Conservation (phyloP, 192 early-diverging fungal genomes). For the Backusella macrospora region DNA sequence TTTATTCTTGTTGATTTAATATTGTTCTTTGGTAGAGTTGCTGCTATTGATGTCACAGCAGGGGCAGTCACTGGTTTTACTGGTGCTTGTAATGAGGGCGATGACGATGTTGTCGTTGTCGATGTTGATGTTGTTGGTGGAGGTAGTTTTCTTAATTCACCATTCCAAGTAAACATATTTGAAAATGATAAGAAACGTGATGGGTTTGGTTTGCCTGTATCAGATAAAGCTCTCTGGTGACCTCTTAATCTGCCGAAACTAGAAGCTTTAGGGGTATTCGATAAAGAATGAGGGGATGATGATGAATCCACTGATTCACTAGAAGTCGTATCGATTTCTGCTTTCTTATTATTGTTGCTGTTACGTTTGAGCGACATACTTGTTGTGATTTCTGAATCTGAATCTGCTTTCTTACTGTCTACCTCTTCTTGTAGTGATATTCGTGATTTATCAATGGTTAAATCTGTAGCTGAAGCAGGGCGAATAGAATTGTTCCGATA, state of each 20-base stretch:
- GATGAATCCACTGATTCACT: neutral
- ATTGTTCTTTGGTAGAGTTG: neutral
- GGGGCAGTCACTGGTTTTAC: neutral
- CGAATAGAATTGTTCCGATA: slow-evolving; percentile 9
- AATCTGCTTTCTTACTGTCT: slow-evolving; percentile 16
- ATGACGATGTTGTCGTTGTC: too few species aligned
- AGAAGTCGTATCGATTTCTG: neutral
- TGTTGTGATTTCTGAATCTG: slow-evolving; percentile 17
- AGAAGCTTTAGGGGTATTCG: neutral
- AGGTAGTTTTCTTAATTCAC: neutral
- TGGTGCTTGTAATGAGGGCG: neutral
- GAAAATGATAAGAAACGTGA: slow-evolving; percentile 23
- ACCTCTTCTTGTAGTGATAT: neutral
- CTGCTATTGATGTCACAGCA: neutral
- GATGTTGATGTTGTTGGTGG: neutral
- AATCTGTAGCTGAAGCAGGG: slow-evolving; percentile 10
- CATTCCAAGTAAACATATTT: slow-evolving; percentile 18
- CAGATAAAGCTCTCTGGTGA: slow-evolving; percentile 24
- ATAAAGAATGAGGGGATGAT: slow-evolving; percentile 4
- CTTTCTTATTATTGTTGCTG: neutral
- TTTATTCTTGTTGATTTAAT: neutral
- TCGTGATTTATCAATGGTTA: neutral
- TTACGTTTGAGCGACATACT: neutral
- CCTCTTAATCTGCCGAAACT: slow-evolving; percentile 14
- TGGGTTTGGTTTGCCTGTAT: slow-evolving; percentile 4